Base-by-base conservation (phyloP, 2,329 filamentous ascomycete species). In the Monilinia vaccinii-corymbosi region DNA sequence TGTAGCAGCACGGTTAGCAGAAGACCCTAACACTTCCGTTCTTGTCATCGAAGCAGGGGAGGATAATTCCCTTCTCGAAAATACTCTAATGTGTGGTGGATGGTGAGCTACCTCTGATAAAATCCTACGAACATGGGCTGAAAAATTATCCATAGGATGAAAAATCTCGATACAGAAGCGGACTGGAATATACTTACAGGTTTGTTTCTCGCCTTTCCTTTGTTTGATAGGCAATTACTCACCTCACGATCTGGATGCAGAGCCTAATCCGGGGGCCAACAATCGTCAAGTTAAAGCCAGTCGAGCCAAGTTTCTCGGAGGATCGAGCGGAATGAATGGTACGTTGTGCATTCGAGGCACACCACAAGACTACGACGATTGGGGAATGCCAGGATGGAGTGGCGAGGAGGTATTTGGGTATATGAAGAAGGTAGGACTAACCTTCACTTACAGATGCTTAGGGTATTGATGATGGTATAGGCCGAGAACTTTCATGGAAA, bases 401-500 rank as follows among this genome's bases (percentile, higher is more conserved):
- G 80, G 82, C 4, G 77, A 80, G 4, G 80, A 84, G 25, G 77
- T 84, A 63, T 84, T 81, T 62, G 72, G 70, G 14, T 81, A 79
- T 57, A 84, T 84, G 77, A 75, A 71, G 53, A 83, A 82, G 75
- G 77, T 79, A 45, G 42, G 61, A 40, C 9, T 10, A 49, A 21
- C 2, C 6, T 14, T 28, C 11, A 60, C 25, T 31, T 14, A n/a
- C 25, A 49, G 57, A 9, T 61, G 28, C n/a, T 23, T 8, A 4
- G 6, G 9, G 18, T 48, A 31, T n/a, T 38, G 11, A 61, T 21
- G n/a, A 21, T 31, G 49, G 4, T 32, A 5, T 51, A 75, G 79
- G 74, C 79, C 1, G 82, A 85, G 64, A 81, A 77, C 2, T 85
- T 85, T 65, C 78, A 84, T 59, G 67, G 71, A 23, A 84, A 84